Base-by-base conservation (phyloP, 495 filamentous ascomycete genomes). In the Neurospora sp. region DNA sequence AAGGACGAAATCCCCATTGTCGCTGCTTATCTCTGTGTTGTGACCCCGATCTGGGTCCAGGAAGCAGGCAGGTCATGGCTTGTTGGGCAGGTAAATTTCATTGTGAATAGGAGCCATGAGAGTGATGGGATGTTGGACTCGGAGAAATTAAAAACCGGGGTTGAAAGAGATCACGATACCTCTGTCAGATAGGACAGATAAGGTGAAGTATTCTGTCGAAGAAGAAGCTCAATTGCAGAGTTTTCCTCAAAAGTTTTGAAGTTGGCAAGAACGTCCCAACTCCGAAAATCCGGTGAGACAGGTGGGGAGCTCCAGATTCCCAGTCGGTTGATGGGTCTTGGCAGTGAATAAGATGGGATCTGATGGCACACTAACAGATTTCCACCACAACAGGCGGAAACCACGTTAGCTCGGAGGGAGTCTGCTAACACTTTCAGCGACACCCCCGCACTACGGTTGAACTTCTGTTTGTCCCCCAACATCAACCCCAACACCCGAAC, bases 351-450 rank as follows among this genome's bases (percentile, higher is more conserved):
- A 62, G 54, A 62, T 62, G 54, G 27, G 14, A 7, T 62, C 6
- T 1, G 54, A 31, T 8, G 54, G 2, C 12, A 1, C 0, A 31
- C 12, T 62, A 62, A 62, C 54, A 31, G 6, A 27, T 1, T 3
- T 0, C 16, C 12, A 16, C 54, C 1, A 8, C 0, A 4, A 1
- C 16, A 9, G 0, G 12, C 5, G 0, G 0, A 3, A 1, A 6
- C 2, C 1, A 18, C 54, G 54, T 62, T 62, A 62, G 54, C 14
- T 16, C 0, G 0, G 5, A 31, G 0, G 6, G 1, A 18, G 20
- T 16, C 6, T 0, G 0, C 54, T 62, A 62, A 62, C 54, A 62
- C 2, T 4, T 62, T 8, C 10, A 8, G 0, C 0, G 27, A 16
- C 54, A 54, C 46, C 49, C 49, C 23, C 49, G 49, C 49, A 27